Evolutionary conservation across 2,329 filamentous ascomycete genomes (phyloP).

Genomic region (Cladosporium oxysporum): DNA sequence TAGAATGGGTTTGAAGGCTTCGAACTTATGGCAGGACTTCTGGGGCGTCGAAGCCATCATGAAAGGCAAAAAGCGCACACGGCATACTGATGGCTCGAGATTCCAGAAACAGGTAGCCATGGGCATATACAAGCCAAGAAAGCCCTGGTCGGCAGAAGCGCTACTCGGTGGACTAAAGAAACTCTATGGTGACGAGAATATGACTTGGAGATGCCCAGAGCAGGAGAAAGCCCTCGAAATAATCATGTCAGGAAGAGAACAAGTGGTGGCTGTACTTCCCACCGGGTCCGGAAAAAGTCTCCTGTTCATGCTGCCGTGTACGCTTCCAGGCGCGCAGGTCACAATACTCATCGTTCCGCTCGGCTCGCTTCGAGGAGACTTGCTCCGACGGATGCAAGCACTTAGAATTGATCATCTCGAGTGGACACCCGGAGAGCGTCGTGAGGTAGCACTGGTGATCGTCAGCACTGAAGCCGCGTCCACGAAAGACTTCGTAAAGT

Average conservation of each 20-base stretch:
- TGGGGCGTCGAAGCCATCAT: conserved; percentile 20
- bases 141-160: conserved; percentile 18
- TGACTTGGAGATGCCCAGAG: conserved; percentile 13
- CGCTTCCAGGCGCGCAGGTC: conserved; percentile 9
- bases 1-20: conserved; percentile 19
- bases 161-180: conserved; percentile 8
- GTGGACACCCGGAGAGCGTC: not conserved
- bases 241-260: conserved; percentile 28
- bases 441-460: not conserved
- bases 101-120: conserved; percentile 20
- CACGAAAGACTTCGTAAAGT: conserved; percentile 4
- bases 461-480: conserved; percentile 1
- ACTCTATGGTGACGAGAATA: conserved; percentile 9
- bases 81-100: not conserved
- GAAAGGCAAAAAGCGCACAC: conserved; percentile 8
- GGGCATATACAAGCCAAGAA: conserved; percentile 19
- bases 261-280: conserved; percentile 26
- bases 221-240: conserved; percentile 27
- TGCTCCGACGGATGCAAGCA: conserved; percentile 19
- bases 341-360: conserved; percentile 32
- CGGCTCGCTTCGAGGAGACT: too few species aligned
- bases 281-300: too few species aligned
- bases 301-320: conserved; percentile 34
- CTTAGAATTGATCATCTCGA: conserved; percentile 3
- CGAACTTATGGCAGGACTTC: conserved; percentile 23